Evolutionary conservation across 1,139 yeast species (phyloP).

Genomic region (Zygosaccharomyces pseudobailii): DNA sequence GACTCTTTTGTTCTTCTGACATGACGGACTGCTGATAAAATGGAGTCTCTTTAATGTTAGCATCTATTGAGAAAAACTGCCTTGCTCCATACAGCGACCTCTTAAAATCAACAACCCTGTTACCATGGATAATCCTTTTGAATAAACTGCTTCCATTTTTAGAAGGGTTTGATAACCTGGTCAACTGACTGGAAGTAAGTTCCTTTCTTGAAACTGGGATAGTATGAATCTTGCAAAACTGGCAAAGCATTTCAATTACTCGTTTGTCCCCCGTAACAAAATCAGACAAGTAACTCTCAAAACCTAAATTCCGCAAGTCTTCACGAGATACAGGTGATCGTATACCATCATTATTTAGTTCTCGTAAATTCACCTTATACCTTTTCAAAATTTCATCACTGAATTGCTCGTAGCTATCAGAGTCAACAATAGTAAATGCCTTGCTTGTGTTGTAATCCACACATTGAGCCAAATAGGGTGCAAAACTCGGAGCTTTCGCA

Average conservation of each 20-base stretch:
- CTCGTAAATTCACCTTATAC: constrained; percentile 45
- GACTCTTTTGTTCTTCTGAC: constrained; percentile 34
- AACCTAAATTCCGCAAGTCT: constrained; percentile 49
- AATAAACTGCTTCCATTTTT: constrained; percentile 42
- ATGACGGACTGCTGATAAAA: constrained; percentile 46
- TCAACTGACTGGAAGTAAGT: constrained; percentile 41
- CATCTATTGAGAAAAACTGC: constrained; percentile 41
- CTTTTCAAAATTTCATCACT: constrained; percentile 40
- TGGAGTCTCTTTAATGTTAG: constrained; percentile 23
- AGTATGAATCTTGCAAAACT: constrained; percentile 49
- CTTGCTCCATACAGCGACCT: constrained; percentile 56
- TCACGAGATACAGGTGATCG: constrained; percentile 34
- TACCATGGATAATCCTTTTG: constrained; percentile 57
- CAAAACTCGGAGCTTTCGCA: constrained; percentile 46
- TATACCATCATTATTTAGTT: constrained; percentile 33
- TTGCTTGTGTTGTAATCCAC: constrained; percentile 51
- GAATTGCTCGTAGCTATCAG: constrained; percentile 44
- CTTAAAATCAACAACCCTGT: constrained; percentile 45
- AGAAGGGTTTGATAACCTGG: constrained; percentile 37
- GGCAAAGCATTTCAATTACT: constrained; percentile 73
- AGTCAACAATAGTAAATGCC: constrained; percentile 47
- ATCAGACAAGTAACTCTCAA: constrained; percentile 76
- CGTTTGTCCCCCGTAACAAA: constrained; percentile 66
- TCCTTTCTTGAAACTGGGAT: constrained; percentile 58
- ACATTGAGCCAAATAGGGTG: constrained; percentile 53